These are phyloP conservation scores for Colletotrichum sp. DNA, from an alignment of 2,329 filamentous ascomycete genomes.

Conservation along the genomic window DNA sequence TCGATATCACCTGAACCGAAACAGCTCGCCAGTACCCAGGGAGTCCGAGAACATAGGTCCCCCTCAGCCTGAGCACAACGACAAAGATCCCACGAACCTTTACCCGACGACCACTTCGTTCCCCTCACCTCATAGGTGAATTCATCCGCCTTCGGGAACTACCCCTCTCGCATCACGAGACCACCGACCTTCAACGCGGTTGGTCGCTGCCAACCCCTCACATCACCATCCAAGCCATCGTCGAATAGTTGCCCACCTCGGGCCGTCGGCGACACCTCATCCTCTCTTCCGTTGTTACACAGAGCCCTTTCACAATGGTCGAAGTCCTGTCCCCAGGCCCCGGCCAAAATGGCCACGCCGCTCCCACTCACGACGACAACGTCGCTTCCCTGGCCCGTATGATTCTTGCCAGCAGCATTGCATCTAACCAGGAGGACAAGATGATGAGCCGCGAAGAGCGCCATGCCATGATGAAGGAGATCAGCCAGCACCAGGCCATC, in stretches of 20 bases:
- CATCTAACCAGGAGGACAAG: conserved; percentile 21
- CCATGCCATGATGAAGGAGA: conserved; percentile 39
- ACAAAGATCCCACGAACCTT: not conserved
- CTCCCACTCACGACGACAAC: conserved; percentile 18
- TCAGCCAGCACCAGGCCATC: conserved; percentile 38
- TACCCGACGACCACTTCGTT: not conserved
- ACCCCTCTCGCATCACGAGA: not conserved
- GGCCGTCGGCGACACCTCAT: not conserved
- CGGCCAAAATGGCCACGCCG: conserved; percentile 19
- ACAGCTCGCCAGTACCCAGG: not conserved
- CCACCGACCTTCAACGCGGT: not conserved
- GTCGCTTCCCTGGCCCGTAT: conserved; percentile 22
- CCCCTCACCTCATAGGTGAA: not conserved
- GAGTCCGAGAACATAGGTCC: not conserved
- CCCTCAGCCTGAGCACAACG: not conserved
- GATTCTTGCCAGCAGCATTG: conserved; percentile 21
- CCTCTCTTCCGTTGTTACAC: not conserved
- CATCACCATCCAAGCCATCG: not conserved
- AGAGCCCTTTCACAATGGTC: conserved; percentile 30
- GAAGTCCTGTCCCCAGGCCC: conserved; percentile 31
- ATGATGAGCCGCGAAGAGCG: conserved; percentile 47
- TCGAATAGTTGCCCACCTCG: not conserved
- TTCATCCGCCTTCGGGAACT: not conserved
- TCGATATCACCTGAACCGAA: conserved; percentile 3
- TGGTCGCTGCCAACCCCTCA: not conserved